phyloP scores from a whole-genome alignment of 169 alveolate species.

The Cryptosporidium bovis region DNA sequence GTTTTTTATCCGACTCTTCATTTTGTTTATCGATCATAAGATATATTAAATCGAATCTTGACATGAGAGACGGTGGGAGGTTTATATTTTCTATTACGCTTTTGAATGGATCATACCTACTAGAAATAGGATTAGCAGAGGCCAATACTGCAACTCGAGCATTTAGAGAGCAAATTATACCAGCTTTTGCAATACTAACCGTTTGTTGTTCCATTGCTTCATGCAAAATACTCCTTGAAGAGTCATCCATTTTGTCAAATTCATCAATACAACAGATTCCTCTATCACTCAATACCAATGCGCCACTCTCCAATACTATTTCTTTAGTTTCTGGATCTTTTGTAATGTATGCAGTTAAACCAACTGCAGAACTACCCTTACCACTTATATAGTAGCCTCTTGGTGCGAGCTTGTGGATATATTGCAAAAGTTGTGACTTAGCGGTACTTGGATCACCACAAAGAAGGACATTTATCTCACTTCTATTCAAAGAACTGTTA shows the following conservation, averaged over 20 bases:
- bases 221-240: constrained; percentile 96
- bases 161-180: constrained; percentile 90
- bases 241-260: constrained; percentile 99
- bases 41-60: constrained; percentile 87
- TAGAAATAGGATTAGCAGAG: constrained; percentile 97
- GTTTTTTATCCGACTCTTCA: constrained; percentile 78
- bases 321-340: constrained; percentile 97
- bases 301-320: constrained; percentile 97
- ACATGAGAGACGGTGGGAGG: constrained; percentile 96
- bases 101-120: constrained; percentile 94
- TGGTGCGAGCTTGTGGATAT: constrained; percentile 94
- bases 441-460: constrained; percentile 99
- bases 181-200: constrained; percentile 98
- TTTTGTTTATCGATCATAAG: constrained; percentile 80
- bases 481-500: constrained; percentile 81
- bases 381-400: constrained; percentile 98
- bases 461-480: constrained; percentile 95
- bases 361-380: constrained; percentile 97
- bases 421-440: constrained; percentile 97
- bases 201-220: constrained; percentile 99
- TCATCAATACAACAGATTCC: constrained; percentile 99
- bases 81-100: constrained; percentile 98
- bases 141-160: constrained; percentile 98
- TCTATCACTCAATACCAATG: constrained; percentile 96
- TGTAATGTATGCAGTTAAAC: constrained; percentile 98